phyloP scores from a whole-genome alignment of 148 eudicot species.

The Spergularia marina region DNA sequence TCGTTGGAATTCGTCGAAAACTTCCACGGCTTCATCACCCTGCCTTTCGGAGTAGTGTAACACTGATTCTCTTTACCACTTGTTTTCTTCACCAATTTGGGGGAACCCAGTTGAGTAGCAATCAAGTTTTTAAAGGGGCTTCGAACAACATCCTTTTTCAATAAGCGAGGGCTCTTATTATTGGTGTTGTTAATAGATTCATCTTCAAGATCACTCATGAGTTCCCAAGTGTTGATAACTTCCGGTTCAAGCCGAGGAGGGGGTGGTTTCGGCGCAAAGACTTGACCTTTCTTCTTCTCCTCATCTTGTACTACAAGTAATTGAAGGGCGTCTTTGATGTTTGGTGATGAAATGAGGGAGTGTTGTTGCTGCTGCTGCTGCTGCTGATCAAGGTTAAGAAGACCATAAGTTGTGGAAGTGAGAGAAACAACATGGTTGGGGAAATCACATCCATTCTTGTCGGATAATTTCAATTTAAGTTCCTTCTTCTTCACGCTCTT shows the following conservation, averaged over 20 bases:
- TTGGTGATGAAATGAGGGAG: not conserved
- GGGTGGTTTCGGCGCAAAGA: slow-evolving; percentile 29
- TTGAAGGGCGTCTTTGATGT: not conserved
- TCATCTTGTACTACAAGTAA: not conserved
- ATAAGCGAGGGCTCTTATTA: slow-evolving; percentile 49
- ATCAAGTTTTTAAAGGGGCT: slow-evolving; percentile 51
- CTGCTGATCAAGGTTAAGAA: slow-evolving; percentile 48
- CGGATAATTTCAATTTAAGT: no score
- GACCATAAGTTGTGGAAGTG: slow-evolving; percentile 82
- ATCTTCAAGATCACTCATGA: slow-evolving; percentile 84
- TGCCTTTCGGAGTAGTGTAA: slow-evolving; percentile 43
- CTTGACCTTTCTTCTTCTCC: not conserved
- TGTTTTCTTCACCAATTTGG: slow-evolving; percentile 36
- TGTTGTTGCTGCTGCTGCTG: slow-evolving; percentile 3
- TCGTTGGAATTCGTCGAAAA: slow-evolving; percentile 32
- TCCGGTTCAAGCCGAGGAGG: slow-evolving; percentile 46
- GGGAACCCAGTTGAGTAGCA: slow-evolving; percentile 45
- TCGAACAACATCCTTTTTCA: slow-evolving; percentile 27
- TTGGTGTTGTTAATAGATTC: slow-evolving; percentile 25
- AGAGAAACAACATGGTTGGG: slow-evolving; percentile 71
- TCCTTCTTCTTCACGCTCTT: slow-evolving; percentile 35
- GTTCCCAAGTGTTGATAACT: slow-evolving; percentile 79
- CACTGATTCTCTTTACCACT: slow-evolving; percentile 58
- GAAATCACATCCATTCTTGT: slow-evolving; percentile 29
- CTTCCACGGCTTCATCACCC: slow-evolving; percentile 35